Conservation (phyloP, 192 early-diverging fungal species). For the Spizellomyces punctatus region DNA sequence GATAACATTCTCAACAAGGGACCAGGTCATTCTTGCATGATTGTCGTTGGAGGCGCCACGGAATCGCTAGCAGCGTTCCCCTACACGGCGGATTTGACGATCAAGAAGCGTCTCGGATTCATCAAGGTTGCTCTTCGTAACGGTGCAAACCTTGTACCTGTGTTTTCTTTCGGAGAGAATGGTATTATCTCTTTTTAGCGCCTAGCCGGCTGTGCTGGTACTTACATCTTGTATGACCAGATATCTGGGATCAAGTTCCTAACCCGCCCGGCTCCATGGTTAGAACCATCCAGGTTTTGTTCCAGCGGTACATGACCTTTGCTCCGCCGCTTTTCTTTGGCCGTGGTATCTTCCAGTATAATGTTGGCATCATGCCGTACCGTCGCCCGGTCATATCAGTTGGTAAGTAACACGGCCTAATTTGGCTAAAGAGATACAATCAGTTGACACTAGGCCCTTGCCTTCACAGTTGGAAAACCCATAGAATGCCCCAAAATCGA, state of each 20-base stretch:
- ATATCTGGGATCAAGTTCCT: slow-evolving; percentile 79
- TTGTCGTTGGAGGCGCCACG: slow-evolving; percentile 90
- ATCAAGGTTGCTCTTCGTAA: slow-evolving; percentile 84
- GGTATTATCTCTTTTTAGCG: slow-evolving; percentile 14
- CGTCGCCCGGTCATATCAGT: slow-evolving; percentile 45
- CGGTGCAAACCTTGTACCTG: slow-evolving; percentile 82
- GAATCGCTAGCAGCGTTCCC: slow-evolving; percentile 69
- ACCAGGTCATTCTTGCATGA: slow-evolving; percentile 69
- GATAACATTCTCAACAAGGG: slow-evolving; percentile 74
- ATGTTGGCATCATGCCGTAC: slow-evolving; percentile 58
- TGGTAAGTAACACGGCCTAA: not conserved
- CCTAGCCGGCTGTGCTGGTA: not conserved
- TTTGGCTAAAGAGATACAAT: slow-evolving; percentile 2
- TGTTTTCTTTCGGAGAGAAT: slow-evolving; percentile 94
- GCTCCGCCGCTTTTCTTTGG: slow-evolving; percentile 73
- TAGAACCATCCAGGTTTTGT: slow-evolving; percentile 68
- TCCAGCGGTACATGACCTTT: slow-evolving; percentile 58
- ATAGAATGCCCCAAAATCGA: slow-evolving; percentile 60
- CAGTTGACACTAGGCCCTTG: not conserved
- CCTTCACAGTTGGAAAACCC: slow-evolving; percentile 56
- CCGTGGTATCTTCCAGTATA: slow-evolving; percentile 85
- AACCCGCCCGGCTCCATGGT: slow-evolving; percentile 69
- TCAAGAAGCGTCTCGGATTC: slow-evolving; percentile 86
- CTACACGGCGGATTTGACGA: slow-evolving; percentile 61
- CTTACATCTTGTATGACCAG: slow-evolving; percentile 30